Conservation (phyloP, 2,329 filamentous ascomycete genomes). For the Sclerotinia spermophila region DNA sequence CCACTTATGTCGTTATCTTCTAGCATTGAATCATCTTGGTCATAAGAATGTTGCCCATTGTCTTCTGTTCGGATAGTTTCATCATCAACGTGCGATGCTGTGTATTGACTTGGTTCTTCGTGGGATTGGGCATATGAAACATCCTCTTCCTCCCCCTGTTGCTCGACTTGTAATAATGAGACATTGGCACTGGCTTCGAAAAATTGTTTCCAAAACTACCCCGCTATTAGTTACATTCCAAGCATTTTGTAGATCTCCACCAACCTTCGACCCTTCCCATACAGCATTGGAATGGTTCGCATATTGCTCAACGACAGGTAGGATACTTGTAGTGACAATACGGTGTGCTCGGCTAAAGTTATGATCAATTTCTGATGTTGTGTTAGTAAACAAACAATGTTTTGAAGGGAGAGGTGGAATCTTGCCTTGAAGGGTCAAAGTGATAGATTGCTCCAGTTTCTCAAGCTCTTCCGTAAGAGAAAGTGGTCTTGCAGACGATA, state of each 20-base stretch:
- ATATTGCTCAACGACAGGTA: constrained; percentile 93
- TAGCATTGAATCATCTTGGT: constrained; percentile 62
- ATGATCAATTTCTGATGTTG: constrained; percentile 79
- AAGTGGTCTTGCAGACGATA: constrained; percentile 52
- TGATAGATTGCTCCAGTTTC: constrained; percentile 94
- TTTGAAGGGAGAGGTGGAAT: constrained; percentile 8
- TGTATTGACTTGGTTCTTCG: constrained; percentile 34
- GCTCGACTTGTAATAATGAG: constrained; percentile 91
- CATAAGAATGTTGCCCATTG: constrained; percentile 34
- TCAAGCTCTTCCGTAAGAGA: constrained; percentile 93
- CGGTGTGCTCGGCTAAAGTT: constrained; percentile 97
- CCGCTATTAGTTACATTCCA: constrained; percentile 23
- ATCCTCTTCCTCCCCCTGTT: constrained; percentile 60
- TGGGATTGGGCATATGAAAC: constrained; percentile 40
- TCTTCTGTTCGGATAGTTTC: constrained; percentile 29
- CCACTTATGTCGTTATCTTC: constrained; percentile 60
- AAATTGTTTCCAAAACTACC: constrained; percentile 98
- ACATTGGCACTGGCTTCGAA: constrained; percentile 98
- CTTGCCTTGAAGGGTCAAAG: constrained; percentile 84
- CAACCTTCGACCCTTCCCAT: constrained; percentile 93
- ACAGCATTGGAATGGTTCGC: constrained; percentile 89
- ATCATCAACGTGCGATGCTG: constrained; percentile 38
- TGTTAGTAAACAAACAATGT: constrained; percentile 20
- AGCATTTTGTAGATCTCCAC: constrained; percentile 15
- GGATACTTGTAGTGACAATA: constrained; percentile 89